These are phyloP conservation scores for Boletus tylopilopsis DNA, from an alignment of 768 basidiomycete species.

Conservation along the genomic window DNA sequence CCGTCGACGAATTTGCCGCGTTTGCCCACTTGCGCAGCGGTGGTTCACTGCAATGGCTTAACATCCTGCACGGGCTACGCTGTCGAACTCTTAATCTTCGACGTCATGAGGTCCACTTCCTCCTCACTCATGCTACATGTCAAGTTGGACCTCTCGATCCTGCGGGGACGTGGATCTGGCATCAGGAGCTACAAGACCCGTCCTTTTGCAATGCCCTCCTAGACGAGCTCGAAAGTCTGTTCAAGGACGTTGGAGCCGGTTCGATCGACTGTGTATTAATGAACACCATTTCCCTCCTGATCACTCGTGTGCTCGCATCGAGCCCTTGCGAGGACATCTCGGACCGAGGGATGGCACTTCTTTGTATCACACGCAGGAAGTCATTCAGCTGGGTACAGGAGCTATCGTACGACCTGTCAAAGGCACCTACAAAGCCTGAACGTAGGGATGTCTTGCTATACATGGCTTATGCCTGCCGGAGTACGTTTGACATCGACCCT, in stretches of 20 bases:
- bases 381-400: not conserved
- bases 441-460: not conserved
- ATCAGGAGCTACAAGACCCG: not conserved
- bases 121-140: not conserved
- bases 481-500: not conserved
- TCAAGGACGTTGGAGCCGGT: not conserved
- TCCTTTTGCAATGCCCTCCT: not conserved
- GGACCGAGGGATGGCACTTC: constrained; percentile 14
- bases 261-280: constrained; percentile 27
- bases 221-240: not conserved
- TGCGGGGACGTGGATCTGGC: too few relatives aligned
- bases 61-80: too few relatives aligned
- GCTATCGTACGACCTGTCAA: too few relatives aligned
- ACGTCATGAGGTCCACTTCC: not conserved
- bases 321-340: constrained; percentile 7
- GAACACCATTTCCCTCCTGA: constrained; percentile 10
- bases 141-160: not conserved
- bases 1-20: too few relatives aligned
- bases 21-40: too few relatives aligned
- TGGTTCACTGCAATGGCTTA: too few relatives aligned
- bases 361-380: not conserved
- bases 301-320: too few relatives aligned
- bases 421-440: too few relatives aligned
- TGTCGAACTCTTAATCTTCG: not conserved
- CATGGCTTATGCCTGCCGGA: not conserved